Base-by-base conservation (phyloP, 371 early-diverging fungal species). In the Mucor mucedo region DNA sequence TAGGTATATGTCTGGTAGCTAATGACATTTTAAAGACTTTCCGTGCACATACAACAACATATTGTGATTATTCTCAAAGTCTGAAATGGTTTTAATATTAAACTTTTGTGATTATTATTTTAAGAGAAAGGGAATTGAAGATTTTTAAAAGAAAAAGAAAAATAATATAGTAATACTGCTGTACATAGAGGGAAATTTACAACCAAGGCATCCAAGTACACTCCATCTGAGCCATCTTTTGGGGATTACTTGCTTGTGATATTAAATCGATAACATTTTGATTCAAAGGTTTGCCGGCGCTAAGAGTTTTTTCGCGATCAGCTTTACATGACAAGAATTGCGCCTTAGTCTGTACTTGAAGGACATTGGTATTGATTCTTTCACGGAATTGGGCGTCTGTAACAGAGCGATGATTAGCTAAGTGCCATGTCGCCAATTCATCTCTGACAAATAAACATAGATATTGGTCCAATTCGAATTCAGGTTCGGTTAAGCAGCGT, bases 191-290 rank as follows among this genome's bases (percentile, higher is more conserved):
- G 35, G 8, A 35, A 4, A 35, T 35, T 59, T 87, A 90, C 50
- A 91, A 64, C 92, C 92, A 92, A 7, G 90, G 91, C 84, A 91
- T 83, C 92, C 92, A 92, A 14, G 84, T 85, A 55, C 87, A 89
- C 55, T 96, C 97, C 95, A 97, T 95, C 64, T 91, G 90, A 0
- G 95, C 90, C 73, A 97, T 84, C 70, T 95, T 97, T 60, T 91
- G 87, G 4, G 97, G 96, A 60, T 96, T 95, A 39, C 87, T 91
- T 1, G 98, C 98, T 63, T 91, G 88, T 8, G 90, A 89, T 56
- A 98, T 91, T 63, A 98, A 73, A 55, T 95, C 95, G 52, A 96
- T 79, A 9, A 95, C 79, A 8, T 93, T 88, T 76, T 91, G 92
- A 70, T 88, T 91, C 3, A 88, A 84, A 4, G 92, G 90, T 58